Evolutionary conservation across 2,329 filamentous ascomycete species (phyloP).

Genomic region (Eutypa lata): DNA sequence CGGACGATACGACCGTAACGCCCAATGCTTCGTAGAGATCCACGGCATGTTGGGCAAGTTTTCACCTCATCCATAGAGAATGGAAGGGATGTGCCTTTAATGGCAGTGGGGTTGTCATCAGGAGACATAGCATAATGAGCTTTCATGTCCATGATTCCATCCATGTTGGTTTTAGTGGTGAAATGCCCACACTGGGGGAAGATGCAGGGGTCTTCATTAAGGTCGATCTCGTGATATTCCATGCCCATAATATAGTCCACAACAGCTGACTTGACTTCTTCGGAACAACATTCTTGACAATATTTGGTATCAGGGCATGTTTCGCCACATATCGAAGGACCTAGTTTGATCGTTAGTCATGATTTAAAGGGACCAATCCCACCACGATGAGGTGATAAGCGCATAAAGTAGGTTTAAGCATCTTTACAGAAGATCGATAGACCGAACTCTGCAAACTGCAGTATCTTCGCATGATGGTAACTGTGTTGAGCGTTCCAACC

Average conservation of each 20-base stretch:
- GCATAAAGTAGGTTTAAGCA: too few species aligned
- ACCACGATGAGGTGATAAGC: too few species aligned
- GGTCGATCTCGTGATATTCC: slow-evolving; percentile 54
- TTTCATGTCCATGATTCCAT: slow-evolving; percentile 55
- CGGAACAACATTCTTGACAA: slow-evolving; percentile 55
- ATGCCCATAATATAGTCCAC: slow-evolving; percentile 58
- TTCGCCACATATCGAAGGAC: slow-evolving; percentile 63
- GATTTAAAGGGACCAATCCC: background rate
- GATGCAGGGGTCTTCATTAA: slow-evolving; percentile 59
- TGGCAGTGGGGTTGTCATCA: slow-evolving; percentile 28
- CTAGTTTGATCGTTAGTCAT: background rate
- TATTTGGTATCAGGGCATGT: slow-evolving; percentile 47
- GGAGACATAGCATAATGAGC: slow-evolving; percentile 44
- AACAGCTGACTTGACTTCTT: slow-evolving; percentile 38
- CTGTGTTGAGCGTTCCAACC: too few species aligned
- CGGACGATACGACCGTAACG: slow-evolving; percentile 62
- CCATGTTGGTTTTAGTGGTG: slow-evolving; percentile 56
- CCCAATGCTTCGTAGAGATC: slow-evolving; percentile 52
- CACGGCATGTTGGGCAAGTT: slow-evolving; percentile 58
- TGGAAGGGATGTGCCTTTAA: slow-evolving; percentile 37
- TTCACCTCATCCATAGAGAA: slow-evolving; percentile 50
- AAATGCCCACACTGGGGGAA: slow-evolving; percentile 64
- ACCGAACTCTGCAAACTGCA: too few species aligned
- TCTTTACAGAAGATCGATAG: too few species aligned
- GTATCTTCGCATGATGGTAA: too few species aligned